Conservation (phyloP, 2,329 filamentous ascomycete genomes). For the Colletotrichum echinochloae region DNA sequence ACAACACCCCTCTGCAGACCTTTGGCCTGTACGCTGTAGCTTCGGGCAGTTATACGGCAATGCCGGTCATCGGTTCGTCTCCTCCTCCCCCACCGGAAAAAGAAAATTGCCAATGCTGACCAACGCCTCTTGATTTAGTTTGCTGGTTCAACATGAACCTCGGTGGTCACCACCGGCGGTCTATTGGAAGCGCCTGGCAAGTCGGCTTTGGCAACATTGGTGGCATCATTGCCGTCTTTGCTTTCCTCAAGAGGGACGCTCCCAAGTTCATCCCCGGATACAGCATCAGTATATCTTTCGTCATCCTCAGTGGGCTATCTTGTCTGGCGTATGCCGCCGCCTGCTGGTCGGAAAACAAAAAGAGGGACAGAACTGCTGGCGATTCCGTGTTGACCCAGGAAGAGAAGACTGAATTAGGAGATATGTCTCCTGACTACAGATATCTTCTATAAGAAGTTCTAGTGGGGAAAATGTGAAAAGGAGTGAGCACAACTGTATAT, state of each 20-base stretch:
- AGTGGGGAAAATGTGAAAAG: background rate
- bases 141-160: constrained; percentile 89
- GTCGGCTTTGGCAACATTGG: constrained; percentile 84
- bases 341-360: constrained; percentile 71
- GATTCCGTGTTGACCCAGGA: constrained; percentile 64
- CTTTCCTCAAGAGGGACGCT: constrained; percentile 74
- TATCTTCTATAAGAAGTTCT: constrained; percentile 61
- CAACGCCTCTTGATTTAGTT: constrained; percentile 51
- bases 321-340: constrained; percentile 71
- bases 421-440: constrained; percentile 70
- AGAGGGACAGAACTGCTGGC: constrained; percentile 63
- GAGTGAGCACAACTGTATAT: background rate
- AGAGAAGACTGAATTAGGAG: constrained; percentile 71
- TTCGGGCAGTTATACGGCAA: constrained; percentile 84
- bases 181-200: constrained; percentile 81
- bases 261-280: constrained; percentile 80
- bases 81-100: background rate
- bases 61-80: constrained; percentile 75
- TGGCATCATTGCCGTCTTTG: constrained; percentile 81
- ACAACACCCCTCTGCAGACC: constrained; percentile 77
- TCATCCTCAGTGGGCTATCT: constrained; percentile 72
- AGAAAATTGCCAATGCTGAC: background rate
- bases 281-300: constrained; percentile 80
- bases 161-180: constrained; percentile 76
- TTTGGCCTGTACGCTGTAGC: constrained; percentile 85